phyloP scores from a whole-genome alignment of 2,329 filamentous ascomycete species.

The Teratosphaeria destructans region DNA sequence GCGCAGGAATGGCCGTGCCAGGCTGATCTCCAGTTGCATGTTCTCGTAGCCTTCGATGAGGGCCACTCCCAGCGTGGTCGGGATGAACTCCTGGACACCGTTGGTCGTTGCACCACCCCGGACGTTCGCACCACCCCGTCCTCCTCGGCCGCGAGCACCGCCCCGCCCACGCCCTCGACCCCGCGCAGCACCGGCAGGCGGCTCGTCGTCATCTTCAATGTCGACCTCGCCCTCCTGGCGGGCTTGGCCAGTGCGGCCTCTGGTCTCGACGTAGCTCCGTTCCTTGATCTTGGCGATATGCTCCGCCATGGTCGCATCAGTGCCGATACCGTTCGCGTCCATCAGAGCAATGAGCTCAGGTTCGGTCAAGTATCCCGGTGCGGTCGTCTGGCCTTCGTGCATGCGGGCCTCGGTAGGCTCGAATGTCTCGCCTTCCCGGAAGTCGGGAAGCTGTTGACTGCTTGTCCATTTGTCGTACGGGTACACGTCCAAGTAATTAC shows the following conservation, averaged over 20 bases:
- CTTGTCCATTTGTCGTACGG: constrained; percentile 95
- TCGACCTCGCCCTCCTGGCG: constrained; percentile 24
- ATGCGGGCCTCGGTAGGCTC: constrained; percentile 83
- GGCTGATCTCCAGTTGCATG: constrained; percentile 83
- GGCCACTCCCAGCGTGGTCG: constrained; percentile 81
- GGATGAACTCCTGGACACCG: constrained; percentile 75
- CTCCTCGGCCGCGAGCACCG: constrained; percentile 34
- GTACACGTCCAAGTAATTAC: constrained; percentile 92
- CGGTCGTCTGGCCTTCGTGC: constrained; percentile 76
- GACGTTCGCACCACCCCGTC: constrained; percentile 38
- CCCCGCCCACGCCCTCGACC: constrained; percentile 30
- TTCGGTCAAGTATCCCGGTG: constrained; percentile 83
- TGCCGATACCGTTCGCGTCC: constrained; percentile 97
- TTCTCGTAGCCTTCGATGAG: constrained; percentile 90
- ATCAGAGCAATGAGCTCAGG: constrained; percentile 91
- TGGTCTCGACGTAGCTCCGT: constrained; percentile 69
- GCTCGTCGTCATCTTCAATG: constrained; percentile 21
- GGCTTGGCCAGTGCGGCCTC: constrained; percentile 32
- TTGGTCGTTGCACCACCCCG: constrained; percentile 36
- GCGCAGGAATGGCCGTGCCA: constrained; percentile 89
- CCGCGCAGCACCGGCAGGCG: constrained; percentile 25
- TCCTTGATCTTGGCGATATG: constrained; percentile 95
- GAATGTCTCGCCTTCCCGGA: constrained; percentile 69
- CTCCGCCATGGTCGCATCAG: constrained; percentile 97
- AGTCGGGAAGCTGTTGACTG: constrained; percentile 69